phyloP scores from a whole-genome alignment of 768 basidiomycete species.

The Rhizopogon sp. region DNA sequence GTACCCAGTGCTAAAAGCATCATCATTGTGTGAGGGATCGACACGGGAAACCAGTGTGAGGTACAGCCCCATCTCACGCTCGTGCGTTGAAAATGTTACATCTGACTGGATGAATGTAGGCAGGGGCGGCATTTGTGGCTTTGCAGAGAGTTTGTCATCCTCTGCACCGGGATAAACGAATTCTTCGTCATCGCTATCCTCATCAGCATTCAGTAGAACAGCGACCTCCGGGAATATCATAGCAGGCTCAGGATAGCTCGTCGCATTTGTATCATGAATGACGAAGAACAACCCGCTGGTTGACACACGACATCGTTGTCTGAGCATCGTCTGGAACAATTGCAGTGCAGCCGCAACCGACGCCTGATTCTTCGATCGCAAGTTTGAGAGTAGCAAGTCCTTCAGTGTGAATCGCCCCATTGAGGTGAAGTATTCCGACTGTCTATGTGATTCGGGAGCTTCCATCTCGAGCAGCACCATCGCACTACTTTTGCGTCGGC shows the following conservation, averaged over 20 bases:
- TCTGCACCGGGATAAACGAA: conserved; percentile 38
- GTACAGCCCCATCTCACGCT: conserved; percentile 81
- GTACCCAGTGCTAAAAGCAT: conserved; percentile 81
- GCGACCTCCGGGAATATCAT: conserved; percentile 24
- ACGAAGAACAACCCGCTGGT: conserved; percentile 68
- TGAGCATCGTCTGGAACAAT: conserved; percentile 71
- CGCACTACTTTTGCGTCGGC: conserved; percentile 78
- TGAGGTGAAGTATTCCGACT: conserved; percentile 80
- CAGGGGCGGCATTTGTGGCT: conserved; percentile 11
- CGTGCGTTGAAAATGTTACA: conserved; percentile 75
- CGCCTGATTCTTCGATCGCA: conserved; percentile 59
- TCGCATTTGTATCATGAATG: conserved; percentile 65
- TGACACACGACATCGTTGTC: conserved; percentile 59
- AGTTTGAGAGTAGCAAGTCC: conserved; percentile 78
- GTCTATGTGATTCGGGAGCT: conserved; percentile 63
- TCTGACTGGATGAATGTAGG: conserved; percentile 56
- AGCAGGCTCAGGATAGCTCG: conserved; percentile 63
- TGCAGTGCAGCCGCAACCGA: conserved; percentile 77
- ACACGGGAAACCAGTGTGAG: conserved; percentile 73
- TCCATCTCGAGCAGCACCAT: conserved; percentile 89
- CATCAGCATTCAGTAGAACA: conserved; percentile 18
- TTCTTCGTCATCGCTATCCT: conserved; percentile 49
- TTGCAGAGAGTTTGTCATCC: conserved; percentile 7
- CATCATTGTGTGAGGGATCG: conserved; percentile 62
- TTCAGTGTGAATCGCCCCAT: conserved; percentile 89